Percentiles rank a stretch among this genome's conserved stretches.
Evolutionary conservation across 306 rosid species (phyloP).

Genomic region (Vigna hirtella): DNA sequence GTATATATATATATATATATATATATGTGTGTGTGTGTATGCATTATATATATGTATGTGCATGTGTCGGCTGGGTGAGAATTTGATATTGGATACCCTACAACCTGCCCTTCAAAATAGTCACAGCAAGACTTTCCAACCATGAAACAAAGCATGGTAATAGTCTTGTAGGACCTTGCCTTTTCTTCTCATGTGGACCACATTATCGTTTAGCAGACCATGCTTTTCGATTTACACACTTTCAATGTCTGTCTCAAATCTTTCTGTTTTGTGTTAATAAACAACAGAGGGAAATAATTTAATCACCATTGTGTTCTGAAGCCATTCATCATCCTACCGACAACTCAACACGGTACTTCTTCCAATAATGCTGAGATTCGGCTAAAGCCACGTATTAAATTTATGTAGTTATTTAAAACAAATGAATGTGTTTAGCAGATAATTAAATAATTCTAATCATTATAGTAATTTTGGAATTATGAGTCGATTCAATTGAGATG

Average conservation of each 20-base stretch:
- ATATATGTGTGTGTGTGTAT: not conserved
- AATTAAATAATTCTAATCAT: too few species aligned
- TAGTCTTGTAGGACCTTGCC: conserved; percentile 10
- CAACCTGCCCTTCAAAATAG: not conserved
- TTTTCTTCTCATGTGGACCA: conserved; percentile 27
- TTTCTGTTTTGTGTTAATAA: not conserved
- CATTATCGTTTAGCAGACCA: conserved; percentile 19
- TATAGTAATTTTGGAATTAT: too few species aligned
- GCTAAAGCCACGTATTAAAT: conserved; percentile 8
- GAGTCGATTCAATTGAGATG: too few species aligned
- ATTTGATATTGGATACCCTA: conserved; percentile 36
- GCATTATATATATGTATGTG: not conserved
- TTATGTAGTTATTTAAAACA: too few species aligned
- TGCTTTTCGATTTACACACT: conserved; percentile 17
- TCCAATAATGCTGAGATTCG: not conserved
- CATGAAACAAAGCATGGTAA: conserved; percentile 19
- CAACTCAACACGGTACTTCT: not conserved
- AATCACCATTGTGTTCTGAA: not conserved
- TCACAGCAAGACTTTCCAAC: conserved; percentile 26
- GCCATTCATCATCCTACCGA: conserved; percentile 19
- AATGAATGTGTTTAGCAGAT: too few species aligned
- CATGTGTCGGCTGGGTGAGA: conserved; percentile 32
- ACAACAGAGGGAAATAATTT: not conserved
- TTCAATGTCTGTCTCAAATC: not conserved
- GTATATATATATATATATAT: too few species aligned